These are phyloP conservation scores for Salix viminalis DNA, from an alignment of 345 rosid species.

Conservation along the genomic window DNA sequence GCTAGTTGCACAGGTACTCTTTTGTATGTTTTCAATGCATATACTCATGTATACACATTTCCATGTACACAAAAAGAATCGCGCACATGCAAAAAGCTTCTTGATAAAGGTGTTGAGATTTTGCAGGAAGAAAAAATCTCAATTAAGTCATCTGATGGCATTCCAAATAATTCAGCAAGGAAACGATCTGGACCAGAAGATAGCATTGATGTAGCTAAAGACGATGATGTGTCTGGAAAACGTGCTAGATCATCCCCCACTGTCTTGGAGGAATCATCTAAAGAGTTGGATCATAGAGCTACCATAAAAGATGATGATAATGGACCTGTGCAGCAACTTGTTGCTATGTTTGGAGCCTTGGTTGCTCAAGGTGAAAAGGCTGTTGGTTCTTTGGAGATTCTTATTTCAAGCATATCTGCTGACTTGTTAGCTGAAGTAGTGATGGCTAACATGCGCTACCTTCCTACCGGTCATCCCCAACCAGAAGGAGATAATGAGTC, in stretches of 20 bases:
- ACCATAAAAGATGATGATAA: slow-evolving; percentile 44
- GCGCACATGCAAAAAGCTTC: slow-evolving; percentile 14
- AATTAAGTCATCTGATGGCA: slow-evolving; percentile 34
- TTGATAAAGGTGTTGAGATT: slow-evolving; percentile 25
- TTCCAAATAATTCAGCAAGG: slow-evolving; percentile 38
- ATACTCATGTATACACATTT: background rate
- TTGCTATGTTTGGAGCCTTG: slow-evolving; percentile 86
- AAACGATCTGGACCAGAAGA: slow-evolving; percentile 68
- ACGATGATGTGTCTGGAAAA: slow-evolving; percentile 53
- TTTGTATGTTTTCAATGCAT: slow-evolving; percentile 13
- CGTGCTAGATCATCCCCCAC: slow-evolving; percentile 57
- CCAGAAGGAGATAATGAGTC: slow-evolving; percentile 56
- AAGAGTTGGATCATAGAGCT: slow-evolving; percentile 36
- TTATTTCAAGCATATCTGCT: slow-evolving; percentile 84
- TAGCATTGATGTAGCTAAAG: slow-evolving; percentile 43
- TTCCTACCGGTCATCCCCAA: slow-evolving; percentile 42
- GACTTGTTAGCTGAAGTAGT: slow-evolving; percentile 97
- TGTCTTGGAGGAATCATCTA: slow-evolving; percentile 55
- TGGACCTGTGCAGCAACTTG: slow-evolving; percentile 90
- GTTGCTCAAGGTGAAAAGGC: slow-evolving; percentile 98
- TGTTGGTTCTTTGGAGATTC: slow-evolving; percentile 74
- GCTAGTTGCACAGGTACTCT: slow-evolving; percentile 40
- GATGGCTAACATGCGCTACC: slow-evolving; percentile 87
- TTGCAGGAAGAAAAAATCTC: slow-evolving; percentile 49
- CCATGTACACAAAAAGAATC: background rate